These are phyloP conservation scores for Fusarium nodosum DNA, from an alignment of 2,329 filamentous ascomycete species.

Conservation along the genomic window DNA sequence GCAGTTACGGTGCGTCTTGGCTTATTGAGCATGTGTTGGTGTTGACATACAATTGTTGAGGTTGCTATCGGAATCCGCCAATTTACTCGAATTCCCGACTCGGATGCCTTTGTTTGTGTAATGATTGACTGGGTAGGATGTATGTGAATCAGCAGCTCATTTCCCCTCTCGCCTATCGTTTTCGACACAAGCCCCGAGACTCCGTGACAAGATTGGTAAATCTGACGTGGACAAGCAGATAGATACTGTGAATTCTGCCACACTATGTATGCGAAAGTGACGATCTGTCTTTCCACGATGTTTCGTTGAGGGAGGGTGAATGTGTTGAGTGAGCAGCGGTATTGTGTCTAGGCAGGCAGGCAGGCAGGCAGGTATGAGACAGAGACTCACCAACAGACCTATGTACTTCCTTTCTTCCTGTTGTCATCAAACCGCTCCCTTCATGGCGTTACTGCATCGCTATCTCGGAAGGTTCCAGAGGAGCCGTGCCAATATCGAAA, in stretches of 20 bases:
- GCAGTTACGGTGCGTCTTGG: conserved; percentile 19
- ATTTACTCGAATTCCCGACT: conserved; percentile 23
- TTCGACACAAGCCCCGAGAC: conserved; percentile 1
- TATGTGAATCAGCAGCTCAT: not conserved
- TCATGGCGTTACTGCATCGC: not conserved
- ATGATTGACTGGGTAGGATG: not conserved
- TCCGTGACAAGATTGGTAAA: conserved; percentile 13
- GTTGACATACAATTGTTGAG: conserved; percentile 23
- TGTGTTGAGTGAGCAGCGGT: conserved; percentile 26
- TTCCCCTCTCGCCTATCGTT: conserved; percentile 7
- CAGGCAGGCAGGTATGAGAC: conserved; percentile 6
- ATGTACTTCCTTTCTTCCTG: not conserved
- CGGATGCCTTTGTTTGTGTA: conserved; percentile 9
- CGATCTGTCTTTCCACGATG: conserved; percentile 3
- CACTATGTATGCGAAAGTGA: conserved; percentile 5
- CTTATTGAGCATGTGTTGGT: conserved; percentile 18
- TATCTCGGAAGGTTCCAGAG: conserved; percentile 1
- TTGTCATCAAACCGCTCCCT: not conserved
- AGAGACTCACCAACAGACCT: not conserved
- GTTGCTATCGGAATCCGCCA: conserved; percentile 5
- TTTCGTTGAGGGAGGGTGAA: conserved; percentile 34
- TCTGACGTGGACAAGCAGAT: conserved; percentile 26
- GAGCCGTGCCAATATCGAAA: not conserved
- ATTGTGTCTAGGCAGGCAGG: not conserved
- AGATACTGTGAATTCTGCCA: not conserved